Base-by-base conservation (phyloP, 2,329 filamentous ascomycete genomes). In the Colletotrichum plurivorum region DNA sequence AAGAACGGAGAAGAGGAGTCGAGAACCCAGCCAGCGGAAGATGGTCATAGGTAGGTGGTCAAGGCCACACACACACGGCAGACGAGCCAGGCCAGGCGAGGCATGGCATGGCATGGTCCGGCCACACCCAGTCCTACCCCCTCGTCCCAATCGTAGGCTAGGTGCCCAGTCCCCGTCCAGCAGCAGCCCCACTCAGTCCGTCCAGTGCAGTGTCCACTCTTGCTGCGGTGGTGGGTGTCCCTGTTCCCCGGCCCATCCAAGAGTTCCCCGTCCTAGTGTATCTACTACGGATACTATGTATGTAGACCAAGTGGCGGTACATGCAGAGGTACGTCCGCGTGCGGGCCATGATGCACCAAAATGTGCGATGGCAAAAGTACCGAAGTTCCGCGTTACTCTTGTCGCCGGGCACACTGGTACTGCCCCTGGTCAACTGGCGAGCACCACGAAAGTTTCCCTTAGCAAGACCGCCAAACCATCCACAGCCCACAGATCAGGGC, bases 1-100 rank as follows among this genome's bases (percentile, higher is more conserved):
- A 71, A 65, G 65, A 65, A 69, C 52, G 59, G 67, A 66, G 53
- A 70, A 69, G 67, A 70, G 67, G 67, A 70, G 67, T 69, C 22
- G 65, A 45, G 55, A 61, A 55, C 45, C 31, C 62, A 67, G 63
- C 58, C 67, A 61, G 62, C 27, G 61, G 59, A 54, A 51, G 67
- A 60, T 61, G 67, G 67, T 61, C 62, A 61, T 66, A 66, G 66
- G 49, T 62, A 49, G 46, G 52, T 64, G 62, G 66, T 69, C 62
- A 69, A 60, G 66, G 49, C 66, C 62, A 53, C 51, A 27, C 51
- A 52, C 59, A 13, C 41, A 57, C 56, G 58, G 67, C 55, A 69
- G 63, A 56, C 67, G 45, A 69, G 55, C 51, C 67, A 69, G 55
- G 62, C 66, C 49, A 66, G 66, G 55, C 62, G 66, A 43, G 66